Conservation (phyloP, 2,329 filamentous ascomycete species). For the Esteya vermicola region DNA sequence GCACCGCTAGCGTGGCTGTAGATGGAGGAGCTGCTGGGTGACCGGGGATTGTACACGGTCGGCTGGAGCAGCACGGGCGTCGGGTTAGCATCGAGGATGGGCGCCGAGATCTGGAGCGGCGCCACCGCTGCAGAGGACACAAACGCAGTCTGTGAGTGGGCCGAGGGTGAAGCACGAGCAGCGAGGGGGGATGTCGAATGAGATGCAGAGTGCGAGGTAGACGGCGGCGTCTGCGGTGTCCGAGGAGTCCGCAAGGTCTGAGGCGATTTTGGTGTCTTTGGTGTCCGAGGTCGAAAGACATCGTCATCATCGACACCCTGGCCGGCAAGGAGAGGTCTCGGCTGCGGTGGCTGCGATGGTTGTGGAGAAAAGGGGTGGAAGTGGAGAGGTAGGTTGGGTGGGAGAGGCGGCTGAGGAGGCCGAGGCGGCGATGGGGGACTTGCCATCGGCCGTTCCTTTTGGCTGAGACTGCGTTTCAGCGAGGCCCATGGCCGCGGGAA, state of each 20-base stretch:
- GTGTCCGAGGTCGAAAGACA: slow-evolving; percentile 10
- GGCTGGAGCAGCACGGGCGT: slow-evolving; percentile 40
- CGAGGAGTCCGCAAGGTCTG: too few relatives aligned
- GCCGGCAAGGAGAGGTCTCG: slow-evolving; percentile 1
- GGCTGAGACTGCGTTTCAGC: slow-evolving; percentile 3
- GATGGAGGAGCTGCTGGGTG: slow-evolving; percentile 10
- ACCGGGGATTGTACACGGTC: slow-evolving; percentile 37
- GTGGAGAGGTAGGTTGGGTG: too few relatives aligned
- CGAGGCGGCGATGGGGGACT: background rate
- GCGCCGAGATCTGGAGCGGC: slow-evolving; percentile 28
- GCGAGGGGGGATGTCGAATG: too few relatives aligned
- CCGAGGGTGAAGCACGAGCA: background rate
- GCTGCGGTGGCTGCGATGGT: slow-evolving; percentile 7
- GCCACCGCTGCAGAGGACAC: slow-evolving; percentile 5
- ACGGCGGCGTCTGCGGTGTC: too few relatives aligned
- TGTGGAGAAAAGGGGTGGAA: slow-evolving; percentile 9
- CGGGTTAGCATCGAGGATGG: slow-evolving; percentile 32
- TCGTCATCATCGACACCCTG: slow-evolving; percentile 5
- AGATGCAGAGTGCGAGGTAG: too few relatives aligned
- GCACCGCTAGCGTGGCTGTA: slow-evolving; percentile 12
- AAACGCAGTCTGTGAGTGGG: background rate
- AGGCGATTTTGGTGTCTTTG: too few relatives aligned
- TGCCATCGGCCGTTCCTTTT: slow-evolving; percentile 1
- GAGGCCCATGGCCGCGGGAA: too few relatives aligned
- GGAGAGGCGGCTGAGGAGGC: background rate